Base-by-base conservation (phyloP, 2,329 filamentous ascomycete genomes). In the Aspergillus ibericus region DNA sequence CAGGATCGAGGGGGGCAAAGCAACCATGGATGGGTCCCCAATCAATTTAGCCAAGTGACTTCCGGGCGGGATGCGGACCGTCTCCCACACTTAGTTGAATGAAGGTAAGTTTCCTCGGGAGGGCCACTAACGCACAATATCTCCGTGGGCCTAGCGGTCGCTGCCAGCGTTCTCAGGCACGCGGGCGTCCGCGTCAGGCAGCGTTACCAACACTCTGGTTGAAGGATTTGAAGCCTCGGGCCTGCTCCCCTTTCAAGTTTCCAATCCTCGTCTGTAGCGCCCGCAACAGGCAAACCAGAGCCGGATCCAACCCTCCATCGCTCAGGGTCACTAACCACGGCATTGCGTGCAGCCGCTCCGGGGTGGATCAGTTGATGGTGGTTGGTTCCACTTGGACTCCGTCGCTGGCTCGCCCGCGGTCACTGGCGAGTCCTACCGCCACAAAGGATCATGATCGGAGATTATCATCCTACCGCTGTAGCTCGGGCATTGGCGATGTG, bases 1-100 rank as follows among this genome's bases (percentile, higher is more conserved):
- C 16, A 46, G 18, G 20, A 27, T 27, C 38, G 34, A 55, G 53
- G 27, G 16, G 27, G 40, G 25, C n/a, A n/a, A 13, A 18, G 15
- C 15, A 53, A 40, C 35, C 18, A 40, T 29, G 34, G 35, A 40
- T 53, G 50, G 50, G 38, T 44, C 51, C 51, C 32, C 53, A 49
- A 48, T 20, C n/a, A 53, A 35, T 18, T 38, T 29, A 47, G 20
- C 51, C 57, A 59, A 61, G 58, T 64, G 62, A 66, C 59, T 66
- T 64, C 51, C 64, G 63, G 65, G 65, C 63, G 63, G 64, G 65
- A 66, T 55, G 59, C 65, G 65, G 65, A 59, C 64, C 64, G 63
- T 58, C 62, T 59, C 57, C 63, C 61, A 66, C 58, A 55, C 55
- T 59, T 56, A 53, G 55, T 56, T 56, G 55, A 40, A 55, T 40